Base-by-base conservation (phyloP, 2,329 filamentous ascomycete genomes). In the Pseudogymnoascus pannorum region DNA sequence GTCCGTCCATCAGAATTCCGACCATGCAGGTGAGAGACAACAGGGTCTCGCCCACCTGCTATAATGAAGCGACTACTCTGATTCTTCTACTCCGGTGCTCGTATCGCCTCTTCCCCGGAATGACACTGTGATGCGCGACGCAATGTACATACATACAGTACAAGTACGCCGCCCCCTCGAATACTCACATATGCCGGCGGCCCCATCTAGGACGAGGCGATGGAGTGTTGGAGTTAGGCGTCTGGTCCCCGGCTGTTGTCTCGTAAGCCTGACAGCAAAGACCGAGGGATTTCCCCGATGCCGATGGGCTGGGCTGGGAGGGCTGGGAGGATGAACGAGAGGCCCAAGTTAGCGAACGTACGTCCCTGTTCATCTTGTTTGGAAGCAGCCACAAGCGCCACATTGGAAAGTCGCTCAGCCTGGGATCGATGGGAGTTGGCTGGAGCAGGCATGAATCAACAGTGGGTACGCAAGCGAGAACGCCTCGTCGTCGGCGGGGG, bases 381-480 rank as follows among this genome's bases (percentile, higher is more conserved):
- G 33, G 24, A 54, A 54, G 48, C 48, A 54, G 48, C 48, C 48
- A 54, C 48, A 18, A 16, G 31, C 48, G 48, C 48, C 48, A 54
- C 48, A 48, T 54, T 54, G 48, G n/a, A 54, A 54, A 54, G 48
- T 54, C 26, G 24, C 48, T 54, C 48, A 51, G 44, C 8, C 24
- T 51, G 44, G 44, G 44, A 51, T 18, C 14, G 24, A 51, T 29
- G 9, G 48, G 24, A 54, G 48, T 31, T 54, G 44, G 44, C 44
- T 51, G 24, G 24, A 51, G 24, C 6, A 29, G 44, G n/a, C 44
- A 29, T 22, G 24, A 51, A 51, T 29, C 22, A 51, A 7, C 44
- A 31, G 44, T 18, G 44, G 24, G n/a, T 51, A 14, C n/a, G 44
- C 14, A 29, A 51, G 44, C 22, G 44, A 51, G 9, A 51, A 51